Evolutionary conservation across 345 rosid genomes (phyloP), one percentile per base, ranked within the genome.

Genomic region (Cardamine occulta): DNA sequence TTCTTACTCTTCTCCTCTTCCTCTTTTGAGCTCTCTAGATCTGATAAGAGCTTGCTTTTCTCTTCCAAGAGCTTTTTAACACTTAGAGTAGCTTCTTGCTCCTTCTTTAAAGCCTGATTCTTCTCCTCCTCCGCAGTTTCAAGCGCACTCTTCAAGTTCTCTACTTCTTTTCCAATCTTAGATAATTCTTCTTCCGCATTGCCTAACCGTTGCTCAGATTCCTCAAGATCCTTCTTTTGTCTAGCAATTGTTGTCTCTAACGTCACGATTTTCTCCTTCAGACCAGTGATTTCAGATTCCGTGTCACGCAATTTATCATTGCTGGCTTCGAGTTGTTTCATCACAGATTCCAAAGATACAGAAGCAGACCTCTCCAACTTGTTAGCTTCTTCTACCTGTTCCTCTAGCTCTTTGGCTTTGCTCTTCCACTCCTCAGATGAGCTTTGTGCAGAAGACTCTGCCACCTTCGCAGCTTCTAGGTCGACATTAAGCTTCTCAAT

Each of bases 1-100:
- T 89, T 89, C 85, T 95, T 92, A 88, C 93, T 89, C 89, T 87
- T 95, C 81, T 90, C 96, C 65, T 92, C 98, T 84, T 92, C 97
- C 18, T 87, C 90, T 80, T 81, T 86, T 28, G 92, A 84, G 70
- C 60, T 86, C 75, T 90, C 90, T 71, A 92, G 69, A 29, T 95
- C 94, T 44, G 83, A 80, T 39, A 90, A 83, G 29, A 90, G 93
- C 55, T 85, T 85, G 82, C 82, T 84, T 74, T 83, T 95, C 87
- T 95, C 97, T 73, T 89, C 94, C 37, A 86, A 65, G 47, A 95
- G 84, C 68, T 61, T 84, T 70, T 88, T 86, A 70, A 92, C 86
- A 68, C 85, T 89, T 28, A 89, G 80, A 73, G 91, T 84, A 21
- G 96, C 93, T 73, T 89, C 91, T 60, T 88, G 83, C 87, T 92